Evolutionary conservation across 1,284 basidiomycete genomes (phyloP).

Genomic region (Bondarzewia mesenterica): DNA sequence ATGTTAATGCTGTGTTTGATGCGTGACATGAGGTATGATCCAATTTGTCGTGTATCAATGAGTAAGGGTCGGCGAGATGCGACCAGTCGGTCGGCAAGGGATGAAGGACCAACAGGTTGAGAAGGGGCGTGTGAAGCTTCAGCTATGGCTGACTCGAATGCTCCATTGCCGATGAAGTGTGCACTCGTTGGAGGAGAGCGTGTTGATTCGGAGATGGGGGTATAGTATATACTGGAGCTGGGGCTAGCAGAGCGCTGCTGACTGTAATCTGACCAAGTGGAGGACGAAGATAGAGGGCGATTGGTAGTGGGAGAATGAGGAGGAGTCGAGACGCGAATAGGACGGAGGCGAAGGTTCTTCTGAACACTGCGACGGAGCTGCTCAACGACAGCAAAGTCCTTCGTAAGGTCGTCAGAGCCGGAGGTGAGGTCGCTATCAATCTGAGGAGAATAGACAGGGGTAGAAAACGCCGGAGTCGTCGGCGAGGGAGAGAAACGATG

Average conservation of each 20-base stretch:
- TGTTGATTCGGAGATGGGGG: constrained; percentile 36
- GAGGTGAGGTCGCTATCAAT: constrained; percentile 21
- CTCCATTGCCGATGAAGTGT: constrained; percentile 18
- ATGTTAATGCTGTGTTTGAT: constrained; percentile 68
- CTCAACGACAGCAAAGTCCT: constrained; percentile 59
- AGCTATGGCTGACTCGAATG: constrained; percentile 18
- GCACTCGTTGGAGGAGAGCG: constrained; percentile 22
- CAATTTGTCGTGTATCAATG: constrained; percentile 71
- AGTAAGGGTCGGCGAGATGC: constrained; percentile 51
- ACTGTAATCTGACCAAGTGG: constrained; percentile 18
- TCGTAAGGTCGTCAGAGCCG: constrained; percentile 45
- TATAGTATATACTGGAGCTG: constrained; percentile 50
- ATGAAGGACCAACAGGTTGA: constrained; percentile 36
- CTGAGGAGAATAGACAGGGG: no score
- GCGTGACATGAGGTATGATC: constrained; percentile 55
- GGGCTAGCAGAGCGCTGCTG: constrained; percentile 35
- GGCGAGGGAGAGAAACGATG: constrained; percentile 15
- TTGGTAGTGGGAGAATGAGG: constrained; percentile 16
- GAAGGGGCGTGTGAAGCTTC: constrained; percentile 18
- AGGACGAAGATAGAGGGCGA: constrained; percentile 22
- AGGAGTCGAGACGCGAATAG: constrained; percentile 48
- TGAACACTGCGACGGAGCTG: constrained; percentile 60
- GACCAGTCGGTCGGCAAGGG: constrained; percentile 43
- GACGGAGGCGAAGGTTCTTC: constrained; percentile 66
- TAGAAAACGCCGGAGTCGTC: constrained; percentile 26